Conservation (phyloP, 2,329 filamentous ascomycete genomes). For the Ophiostoma sp. region DNA sequence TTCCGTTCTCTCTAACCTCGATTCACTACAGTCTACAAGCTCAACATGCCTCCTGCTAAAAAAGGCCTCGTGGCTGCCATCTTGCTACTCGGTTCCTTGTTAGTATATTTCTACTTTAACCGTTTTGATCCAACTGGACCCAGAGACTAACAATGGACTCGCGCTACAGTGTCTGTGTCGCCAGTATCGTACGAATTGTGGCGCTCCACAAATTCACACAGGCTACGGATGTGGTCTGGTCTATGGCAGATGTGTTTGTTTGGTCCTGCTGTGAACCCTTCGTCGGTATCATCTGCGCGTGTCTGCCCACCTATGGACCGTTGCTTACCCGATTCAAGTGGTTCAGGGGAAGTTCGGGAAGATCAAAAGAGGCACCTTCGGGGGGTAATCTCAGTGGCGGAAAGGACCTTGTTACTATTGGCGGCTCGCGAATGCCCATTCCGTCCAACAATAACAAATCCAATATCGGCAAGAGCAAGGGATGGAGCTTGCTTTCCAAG, state of each 20-base stretch:
- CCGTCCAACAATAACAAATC: not conserved
- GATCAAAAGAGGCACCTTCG: not conserved
- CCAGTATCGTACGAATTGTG: not conserved
- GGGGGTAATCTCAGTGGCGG: not conserved
- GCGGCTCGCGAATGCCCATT: not conserved
- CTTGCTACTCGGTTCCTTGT: conserved; percentile 6
- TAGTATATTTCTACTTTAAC: not conserved
- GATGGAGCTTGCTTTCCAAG: not conserved
- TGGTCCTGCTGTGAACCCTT: conserved; percentile 9
- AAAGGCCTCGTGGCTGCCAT: not conserved
- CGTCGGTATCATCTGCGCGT: conserved; percentile 7
- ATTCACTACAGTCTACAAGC: not conserved
- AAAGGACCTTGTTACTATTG: not conserved
- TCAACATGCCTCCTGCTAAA: not conserved
- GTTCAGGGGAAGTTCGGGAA: not conserved
- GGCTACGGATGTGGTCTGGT: not conserved
- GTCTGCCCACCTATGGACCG: conserved; percentile 2
- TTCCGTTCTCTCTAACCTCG: not conserved
- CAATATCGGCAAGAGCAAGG: not conserved
- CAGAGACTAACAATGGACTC: not conserved
- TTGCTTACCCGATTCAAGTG: not conserved
- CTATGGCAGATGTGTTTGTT: conserved; percentile 5
- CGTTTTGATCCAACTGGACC: no score
- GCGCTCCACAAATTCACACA: not conserved
- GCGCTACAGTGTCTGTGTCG: not conserved